These are phyloP conservation scores for Leishmania major DNA, from an alignment of 208 protist genomes.

Conservation along the genomic window DNA sequence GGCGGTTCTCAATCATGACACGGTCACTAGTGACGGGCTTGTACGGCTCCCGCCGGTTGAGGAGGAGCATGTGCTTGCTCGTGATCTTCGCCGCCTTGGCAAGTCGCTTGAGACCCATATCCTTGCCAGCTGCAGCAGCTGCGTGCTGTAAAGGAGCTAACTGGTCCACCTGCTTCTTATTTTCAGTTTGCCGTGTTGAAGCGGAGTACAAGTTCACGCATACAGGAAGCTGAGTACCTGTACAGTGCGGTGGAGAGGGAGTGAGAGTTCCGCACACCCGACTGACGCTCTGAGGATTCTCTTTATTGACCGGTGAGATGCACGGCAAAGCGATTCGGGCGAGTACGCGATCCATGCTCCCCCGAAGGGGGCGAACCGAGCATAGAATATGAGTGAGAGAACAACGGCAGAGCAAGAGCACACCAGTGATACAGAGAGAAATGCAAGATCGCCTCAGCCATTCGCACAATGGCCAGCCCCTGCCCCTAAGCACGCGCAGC, in stretches of 20 bases:
- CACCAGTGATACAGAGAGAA: neutral
- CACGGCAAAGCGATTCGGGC: neutral
- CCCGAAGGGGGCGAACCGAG: neutral
- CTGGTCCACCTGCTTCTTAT: too few species aligned
- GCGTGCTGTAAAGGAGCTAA: neutral
- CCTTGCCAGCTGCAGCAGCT: neutral
- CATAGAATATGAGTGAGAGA: neutral
- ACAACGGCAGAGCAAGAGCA: neutral
- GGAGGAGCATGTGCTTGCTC: constrained; percentile 43
- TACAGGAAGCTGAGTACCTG: neutral
- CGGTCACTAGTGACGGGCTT: constrained; percentile 64
- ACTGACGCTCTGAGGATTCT: neutral
- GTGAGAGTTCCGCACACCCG: too few species aligned
- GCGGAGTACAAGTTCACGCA: neutral
- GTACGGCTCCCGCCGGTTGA: constrained; percentile 57
- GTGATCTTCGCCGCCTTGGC: constrained; percentile 51
- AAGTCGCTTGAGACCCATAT: constrained; percentile 39
- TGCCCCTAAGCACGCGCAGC: neutral
- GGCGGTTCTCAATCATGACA: constrained; percentile 61
- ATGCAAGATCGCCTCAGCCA: neutral
- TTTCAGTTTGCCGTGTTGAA: neutral
- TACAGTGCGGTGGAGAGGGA: neutral
- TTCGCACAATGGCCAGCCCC: neutral
- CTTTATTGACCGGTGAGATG: neutral
- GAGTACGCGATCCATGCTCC: too few species aligned